Evolutionary conservation across 2,329 filamentous ascomycete species (phyloP), one percentile per base, ranked within the genome.

Genomic region (Fonsecaea pugnacius): DNA sequence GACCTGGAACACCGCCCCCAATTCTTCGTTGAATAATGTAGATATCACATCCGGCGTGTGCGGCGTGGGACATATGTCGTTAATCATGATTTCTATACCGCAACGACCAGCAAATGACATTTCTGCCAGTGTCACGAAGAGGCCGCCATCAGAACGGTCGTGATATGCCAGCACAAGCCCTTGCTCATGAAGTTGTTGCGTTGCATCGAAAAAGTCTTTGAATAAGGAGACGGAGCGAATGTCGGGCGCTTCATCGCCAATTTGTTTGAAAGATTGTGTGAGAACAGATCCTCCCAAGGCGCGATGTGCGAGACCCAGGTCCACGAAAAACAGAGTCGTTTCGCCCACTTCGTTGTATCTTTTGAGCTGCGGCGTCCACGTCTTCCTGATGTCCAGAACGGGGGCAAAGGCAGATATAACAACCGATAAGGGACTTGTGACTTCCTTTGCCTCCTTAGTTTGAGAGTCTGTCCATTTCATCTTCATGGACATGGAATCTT

Each of bases 401-500:
- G 92, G 86, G 0, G 90, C 89, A 73, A 98, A 97, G 1, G 95
- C 91, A 4, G 95, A 92, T 71, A 98, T 92, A 61, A 97, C 89
- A 5, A 96, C 84, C 0, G 94, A 96, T 71, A 98, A 86, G 1
- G 95, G 95, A 4, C 95, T 91, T 40, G 92, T 97, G 56, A 98
- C 94, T 70, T 93, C 93, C 80, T 91, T 95, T 14, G 84, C 79
- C 67, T 90, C 84, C 18, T 86, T 85, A 33, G 82, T 85, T 62
- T 84, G 80, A 66, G 82, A 81, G 70, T 94, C 90, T 73, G 87
- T 90, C 95, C 95, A 98, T 62, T 92, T 92, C 73, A 96, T 94
- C 83, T 97, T 97, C 95, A 99, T 98, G 2, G 93, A 97, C 78
- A 96, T 96, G 0, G 94, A 98, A 77, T 99, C 95, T 79, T 99